These are phyloP conservation scores for Lagenidium sp. DNA, from an alignment of 352 stramenopile genomes.

Conservation along the genomic window DNA sequence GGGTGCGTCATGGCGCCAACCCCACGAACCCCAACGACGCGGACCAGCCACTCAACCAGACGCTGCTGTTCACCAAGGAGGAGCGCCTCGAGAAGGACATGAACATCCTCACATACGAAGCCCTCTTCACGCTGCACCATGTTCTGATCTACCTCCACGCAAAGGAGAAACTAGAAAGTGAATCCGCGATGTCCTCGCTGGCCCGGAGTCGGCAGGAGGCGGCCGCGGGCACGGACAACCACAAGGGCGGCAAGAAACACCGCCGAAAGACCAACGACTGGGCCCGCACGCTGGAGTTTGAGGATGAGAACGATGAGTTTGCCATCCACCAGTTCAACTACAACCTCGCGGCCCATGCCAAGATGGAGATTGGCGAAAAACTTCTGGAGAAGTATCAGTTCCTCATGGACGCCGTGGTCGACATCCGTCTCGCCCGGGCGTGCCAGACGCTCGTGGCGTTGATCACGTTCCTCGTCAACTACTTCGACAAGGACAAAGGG, in stretches of 20 bases:
- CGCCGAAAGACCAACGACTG: constrained; percentile 4
- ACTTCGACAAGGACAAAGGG: constrained; percentile 19
- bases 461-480: constrained; percentile 44
- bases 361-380: constrained; percentile 27
- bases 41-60: constrained; percentile 8
- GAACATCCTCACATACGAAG: constrained; percentile 58
- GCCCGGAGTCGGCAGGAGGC: neutral
- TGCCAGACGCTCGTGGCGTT: constrained; percentile 45
- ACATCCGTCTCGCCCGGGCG: constrained; percentile 45
- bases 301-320: constrained; percentile 3
- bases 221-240: neutral
- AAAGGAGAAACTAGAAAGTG: constrained; percentile 10
- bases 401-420: constrained; percentile 57
- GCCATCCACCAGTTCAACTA: constrained; percentile 2
- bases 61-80: constrained; percentile 32
- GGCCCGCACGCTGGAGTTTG: constrained; percentile 6
- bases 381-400: constrained; percentile 56
- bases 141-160: constrained; percentile 39
- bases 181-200: neutral
- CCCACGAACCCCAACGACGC: constrained; percentile 1
- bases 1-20: constrained; percentile 20
- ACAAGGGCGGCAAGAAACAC: neutral
- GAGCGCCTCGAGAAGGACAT: constrained; percentile 59
- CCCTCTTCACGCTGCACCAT: constrained; percentile 52
- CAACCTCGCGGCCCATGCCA: constrained; percentile 3